A percentile compares a stretch with the other conserved stretches of the same genome.
Evolutionary conservation across 2,329 filamentous ascomycete genomes (phyloP).

Genomic region (Akanthomyces uredinophilus): DNA sequence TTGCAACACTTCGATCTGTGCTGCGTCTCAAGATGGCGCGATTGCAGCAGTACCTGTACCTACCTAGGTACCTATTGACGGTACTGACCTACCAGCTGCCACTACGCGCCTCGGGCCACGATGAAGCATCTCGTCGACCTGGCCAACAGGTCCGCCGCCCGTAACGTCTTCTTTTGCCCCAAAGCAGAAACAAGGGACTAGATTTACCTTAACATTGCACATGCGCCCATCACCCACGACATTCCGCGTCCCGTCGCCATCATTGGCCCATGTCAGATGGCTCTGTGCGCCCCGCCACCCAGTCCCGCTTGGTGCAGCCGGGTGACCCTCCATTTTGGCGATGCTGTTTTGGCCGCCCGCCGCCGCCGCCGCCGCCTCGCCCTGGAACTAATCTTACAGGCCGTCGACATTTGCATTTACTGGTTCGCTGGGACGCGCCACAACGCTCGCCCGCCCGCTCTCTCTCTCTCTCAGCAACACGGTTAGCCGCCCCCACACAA

Average conservation of each 20-base stretch:
- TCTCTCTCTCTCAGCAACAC: too few species aligned
- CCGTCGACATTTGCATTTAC: neutral
- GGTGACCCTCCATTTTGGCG: neutral
- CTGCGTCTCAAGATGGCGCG: too few species aligned
- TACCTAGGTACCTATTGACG: too few species aligned
- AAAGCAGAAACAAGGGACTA: neutral
- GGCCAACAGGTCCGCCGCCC: neutral
- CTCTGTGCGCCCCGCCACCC: conserved; percentile 5
- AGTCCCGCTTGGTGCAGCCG: neutral
- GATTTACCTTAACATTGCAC: neutral
- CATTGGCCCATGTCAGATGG: conserved; percentile 14
- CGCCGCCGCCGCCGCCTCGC: too few species aligned
- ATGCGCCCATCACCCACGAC: conserved; percentile 13
- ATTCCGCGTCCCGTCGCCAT: conserved; percentile 8
- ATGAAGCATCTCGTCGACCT: too few species aligned
- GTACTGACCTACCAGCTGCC: too few species aligned
- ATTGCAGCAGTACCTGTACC: too few species aligned
- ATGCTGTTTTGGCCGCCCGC: too few species aligned
- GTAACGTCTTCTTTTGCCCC: neutral
- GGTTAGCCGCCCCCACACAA: neutral
- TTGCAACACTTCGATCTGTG: too few species aligned
- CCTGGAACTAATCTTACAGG: neutral
- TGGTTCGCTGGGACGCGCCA: neutral
- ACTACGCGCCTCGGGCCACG: too few species aligned
- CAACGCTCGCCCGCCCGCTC: neutral